Conservation (phyloP, 192 early-diverging fungal genomes). For the Allomyces macrogynus region DNA sequence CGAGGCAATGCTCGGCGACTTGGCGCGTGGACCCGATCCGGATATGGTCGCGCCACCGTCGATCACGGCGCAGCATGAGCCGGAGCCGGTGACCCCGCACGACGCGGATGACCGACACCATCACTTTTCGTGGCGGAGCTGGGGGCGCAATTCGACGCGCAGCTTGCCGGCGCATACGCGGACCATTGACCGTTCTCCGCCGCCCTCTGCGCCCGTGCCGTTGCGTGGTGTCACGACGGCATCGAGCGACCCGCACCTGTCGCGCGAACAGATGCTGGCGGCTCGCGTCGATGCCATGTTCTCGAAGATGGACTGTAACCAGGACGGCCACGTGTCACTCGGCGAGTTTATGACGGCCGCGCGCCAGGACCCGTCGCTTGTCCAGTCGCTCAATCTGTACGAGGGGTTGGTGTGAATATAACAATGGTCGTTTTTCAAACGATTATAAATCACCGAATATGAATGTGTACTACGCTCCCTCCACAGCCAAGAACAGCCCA, state of each 20-base stretch:
- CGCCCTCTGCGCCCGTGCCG: background rate
- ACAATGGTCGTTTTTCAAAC: background rate
- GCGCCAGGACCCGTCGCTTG: slow-evolving; percentile 65
- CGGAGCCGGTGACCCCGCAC: background rate
- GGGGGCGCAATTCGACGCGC: background rate
- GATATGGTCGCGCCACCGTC: background rate
- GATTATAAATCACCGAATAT: too few relatives aligned
- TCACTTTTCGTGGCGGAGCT: background rate
- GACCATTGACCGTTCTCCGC: background rate
- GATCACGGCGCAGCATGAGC: background rate
- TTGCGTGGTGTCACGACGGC: background rate
- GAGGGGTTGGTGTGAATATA: slow-evolving; percentile 54
- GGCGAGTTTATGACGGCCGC: slow-evolving; percentile 78
- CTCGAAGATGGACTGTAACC: slow-evolving; percentile 22
- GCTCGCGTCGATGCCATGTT: background rate
- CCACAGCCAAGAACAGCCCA: too few relatives aligned
- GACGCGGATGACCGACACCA: too few relatives aligned
- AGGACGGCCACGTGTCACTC: slow-evolving; percentile 58
- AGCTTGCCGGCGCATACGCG: background rate
- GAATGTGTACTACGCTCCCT: too few relatives aligned
- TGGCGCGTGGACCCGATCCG: too few relatives aligned
- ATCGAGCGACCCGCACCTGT: background rate
- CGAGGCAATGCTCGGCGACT: background rate
- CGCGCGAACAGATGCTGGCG: background rate
- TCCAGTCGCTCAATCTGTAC: slow-evolving; percentile 72